These are phyloP conservation scores for Spinacia oleracea DNA, from an alignment of 179 eudicot species.

Conservation along the genomic window DNA sequence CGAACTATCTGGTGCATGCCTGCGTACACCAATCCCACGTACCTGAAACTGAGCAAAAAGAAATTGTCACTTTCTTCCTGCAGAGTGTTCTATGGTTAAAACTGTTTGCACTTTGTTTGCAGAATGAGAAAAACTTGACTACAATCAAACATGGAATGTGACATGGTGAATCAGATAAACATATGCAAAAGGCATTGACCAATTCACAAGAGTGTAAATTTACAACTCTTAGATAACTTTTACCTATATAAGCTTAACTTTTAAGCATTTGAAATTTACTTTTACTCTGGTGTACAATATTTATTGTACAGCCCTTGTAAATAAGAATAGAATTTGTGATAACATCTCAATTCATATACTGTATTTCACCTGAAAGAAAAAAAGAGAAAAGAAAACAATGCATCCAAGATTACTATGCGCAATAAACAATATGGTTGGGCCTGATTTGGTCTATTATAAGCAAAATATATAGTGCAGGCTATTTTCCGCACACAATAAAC, in stretches of 20 bases:
- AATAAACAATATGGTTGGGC: background rate
- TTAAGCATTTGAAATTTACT: too few relatives aligned
- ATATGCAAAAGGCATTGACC: background rate
- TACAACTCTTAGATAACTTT: background rate
- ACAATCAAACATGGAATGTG: background rate
- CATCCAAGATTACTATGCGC: too few relatives aligned
- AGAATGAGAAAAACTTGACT: background rate
- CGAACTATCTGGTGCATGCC: background rate
- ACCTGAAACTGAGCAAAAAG: conserved; percentile 6
- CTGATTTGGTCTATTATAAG: too few relatives aligned
- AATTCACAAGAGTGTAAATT: background rate
- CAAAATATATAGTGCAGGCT: too few relatives aligned
- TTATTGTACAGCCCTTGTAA: too few relatives aligned
- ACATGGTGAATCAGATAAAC: background rate
- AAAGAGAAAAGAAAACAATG: background rate
- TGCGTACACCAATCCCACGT: background rate
- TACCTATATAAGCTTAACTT: too few relatives aligned
- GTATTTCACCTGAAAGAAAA: background rate
- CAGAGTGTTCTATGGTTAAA: background rate
- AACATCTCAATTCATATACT: background rate
- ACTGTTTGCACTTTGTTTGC: background rate
- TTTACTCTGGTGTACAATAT: too few relatives aligned
- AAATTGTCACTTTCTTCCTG: background rate
- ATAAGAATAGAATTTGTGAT: too few relatives aligned
- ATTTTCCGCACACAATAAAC: too few relatives aligned